phyloP scores from a whole-genome alignment of 345 rosid genomes.

The Eucalyptus pumila region DNA sequence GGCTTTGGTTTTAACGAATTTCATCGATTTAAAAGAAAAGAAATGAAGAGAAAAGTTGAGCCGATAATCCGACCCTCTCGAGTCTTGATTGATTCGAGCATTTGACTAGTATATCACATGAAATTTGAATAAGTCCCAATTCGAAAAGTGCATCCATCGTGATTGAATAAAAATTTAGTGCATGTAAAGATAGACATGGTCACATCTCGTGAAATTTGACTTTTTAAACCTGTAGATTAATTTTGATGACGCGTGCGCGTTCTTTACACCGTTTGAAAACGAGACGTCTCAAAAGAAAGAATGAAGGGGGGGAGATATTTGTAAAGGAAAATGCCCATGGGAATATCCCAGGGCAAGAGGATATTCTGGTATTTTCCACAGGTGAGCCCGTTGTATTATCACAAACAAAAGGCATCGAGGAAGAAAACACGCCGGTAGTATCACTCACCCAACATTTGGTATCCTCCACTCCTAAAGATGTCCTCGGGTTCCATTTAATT shows the following conservation, averaged over 20 bases:
- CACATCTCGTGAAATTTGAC: background rate
- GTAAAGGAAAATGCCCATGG: background rate
- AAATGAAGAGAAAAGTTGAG: background rate
- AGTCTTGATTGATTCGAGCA: background rate
- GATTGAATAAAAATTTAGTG: background rate
- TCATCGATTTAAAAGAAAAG: background rate
- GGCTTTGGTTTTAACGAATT: background rate
- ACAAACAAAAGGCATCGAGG: background rate
- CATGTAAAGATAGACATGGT: no score
- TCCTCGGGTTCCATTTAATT: background rate
- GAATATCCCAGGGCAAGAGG: background rate
- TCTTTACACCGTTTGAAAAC: background rate
- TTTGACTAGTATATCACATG: background rate
- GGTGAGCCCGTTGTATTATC: background rate
- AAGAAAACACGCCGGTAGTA: background rate
- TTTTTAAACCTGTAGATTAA: background rate
- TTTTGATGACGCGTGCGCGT: background rate
- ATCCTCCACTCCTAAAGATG: background rate
- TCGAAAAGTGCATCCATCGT: rapidly evolving
- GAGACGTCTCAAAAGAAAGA: background rate
- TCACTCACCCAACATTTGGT: background rate
- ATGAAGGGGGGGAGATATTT: background rate
- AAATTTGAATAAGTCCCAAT: background rate
- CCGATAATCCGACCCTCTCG: background rate
- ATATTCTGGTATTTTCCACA: background rate